These are phyloP conservation scores for Allium sativum DNA, from an alignment of 106 monocot species.

Conservation along the genomic window DNA sequence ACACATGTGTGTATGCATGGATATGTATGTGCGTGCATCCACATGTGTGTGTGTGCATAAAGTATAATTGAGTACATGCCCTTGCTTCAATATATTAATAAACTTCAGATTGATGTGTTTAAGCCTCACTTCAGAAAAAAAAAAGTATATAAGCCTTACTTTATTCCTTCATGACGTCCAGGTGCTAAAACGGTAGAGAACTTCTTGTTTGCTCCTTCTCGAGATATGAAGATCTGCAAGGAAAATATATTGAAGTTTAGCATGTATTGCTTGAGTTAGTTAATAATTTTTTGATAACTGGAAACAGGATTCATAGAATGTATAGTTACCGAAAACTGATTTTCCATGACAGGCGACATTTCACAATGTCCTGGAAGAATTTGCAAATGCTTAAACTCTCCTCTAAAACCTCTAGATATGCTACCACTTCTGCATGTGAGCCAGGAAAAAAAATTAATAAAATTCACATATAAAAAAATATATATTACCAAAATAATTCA, in stretches of 20 bases:
- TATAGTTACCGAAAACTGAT: conserved; percentile 90
- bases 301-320: background rate
- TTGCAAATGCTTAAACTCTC: conserved; percentile 97
- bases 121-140: background rate
- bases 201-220: conserved; percentile 92
- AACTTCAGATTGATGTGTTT: background rate
- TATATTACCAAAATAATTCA: background rate
- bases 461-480: background rate
- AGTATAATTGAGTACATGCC: background rate
- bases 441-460: background rate
- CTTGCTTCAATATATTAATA: background rate
- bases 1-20: background rate
- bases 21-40: background rate
- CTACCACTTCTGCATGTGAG: conserved; percentile 69
- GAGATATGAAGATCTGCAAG: conserved; percentile 86
- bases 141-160: conserved; percentile 26
- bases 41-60: too few species aligned
- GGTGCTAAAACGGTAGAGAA: conserved; percentile 91
- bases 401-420: conserved; percentile 98
- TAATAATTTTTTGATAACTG: too few species aligned
- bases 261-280: too few species aligned
- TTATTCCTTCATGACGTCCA: conserved; percentile 91
- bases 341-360: conserved; percentile 81
- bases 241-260: background rate
- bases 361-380: conserved; percentile 88